A percentile compares a stretch with the other conserved stretches of the same genome.
Conservation (phyloP, 2,329 filamentous ascomycete species). For the Lizonia empirigonia region DNA sequence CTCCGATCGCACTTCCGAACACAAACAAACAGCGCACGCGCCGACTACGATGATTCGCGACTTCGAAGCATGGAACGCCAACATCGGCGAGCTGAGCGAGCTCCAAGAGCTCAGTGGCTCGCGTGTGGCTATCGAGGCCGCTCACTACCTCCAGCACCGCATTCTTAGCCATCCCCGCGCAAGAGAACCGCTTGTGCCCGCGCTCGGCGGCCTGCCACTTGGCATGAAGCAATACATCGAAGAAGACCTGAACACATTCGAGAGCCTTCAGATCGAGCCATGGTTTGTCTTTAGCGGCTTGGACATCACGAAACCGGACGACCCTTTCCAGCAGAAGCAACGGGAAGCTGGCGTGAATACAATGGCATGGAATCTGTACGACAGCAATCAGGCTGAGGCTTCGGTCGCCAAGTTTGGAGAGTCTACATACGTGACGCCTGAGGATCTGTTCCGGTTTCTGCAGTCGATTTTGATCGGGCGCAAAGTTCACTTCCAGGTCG, state of each 20-base stretch:
- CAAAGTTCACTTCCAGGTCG: conserved; percentile 76
- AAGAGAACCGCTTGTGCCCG: conserved; percentile 86
- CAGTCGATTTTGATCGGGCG: conserved; percentile 74
- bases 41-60: conserved; percentile 49
- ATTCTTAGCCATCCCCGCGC: conserved; percentile 64
- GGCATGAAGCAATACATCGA: conserved; percentile 77
- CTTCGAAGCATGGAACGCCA: conserved; percentile 63
- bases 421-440: conserved; percentile 67
- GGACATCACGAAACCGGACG: conserved; percentile 72
- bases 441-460: conserved; percentile 76
- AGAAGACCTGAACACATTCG: conserved; percentile 75
- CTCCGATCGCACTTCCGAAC: not conserved
- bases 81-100: conserved; percentile 62
- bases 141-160: conserved; percentile 77
- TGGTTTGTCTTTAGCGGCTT: conserved; percentile 93
- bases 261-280: conserved; percentile 71
- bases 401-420: conserved; percentile 88
- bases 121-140: conserved; percentile 84
- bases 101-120: conserved; percentile 75
- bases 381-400: conserved; percentile 75
- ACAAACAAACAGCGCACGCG: conserved; percentile 21
- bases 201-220: conserved; percentile 84
- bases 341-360: conserved; percentile 72
- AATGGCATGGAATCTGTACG: conserved; percentile 86
- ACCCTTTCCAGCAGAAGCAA: conserved; percentile 63